These are phyloP conservation scores for Plantago major DNA, from an alignment of 257 asterid species.

Conservation along the genomic window DNA sequence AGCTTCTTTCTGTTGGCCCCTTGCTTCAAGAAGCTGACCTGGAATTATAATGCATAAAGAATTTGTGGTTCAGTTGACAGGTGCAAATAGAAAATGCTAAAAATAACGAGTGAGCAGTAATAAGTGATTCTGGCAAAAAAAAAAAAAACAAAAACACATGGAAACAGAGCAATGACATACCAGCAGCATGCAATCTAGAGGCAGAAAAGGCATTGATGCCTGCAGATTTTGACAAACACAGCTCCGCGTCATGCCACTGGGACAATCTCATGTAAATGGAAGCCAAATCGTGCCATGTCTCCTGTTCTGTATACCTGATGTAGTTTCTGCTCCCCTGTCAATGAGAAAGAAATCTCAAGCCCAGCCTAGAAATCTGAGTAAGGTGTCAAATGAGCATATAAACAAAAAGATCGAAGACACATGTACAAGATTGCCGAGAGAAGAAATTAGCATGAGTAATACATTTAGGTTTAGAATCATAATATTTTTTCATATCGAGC, in stretches of 20 bases:
- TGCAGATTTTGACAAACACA: constrained; percentile 64
- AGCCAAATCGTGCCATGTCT: constrained; percentile 85
- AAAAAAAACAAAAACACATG: too few species aligned
- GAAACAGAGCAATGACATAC: constrained; percentile 29
- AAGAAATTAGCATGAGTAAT: too few species aligned
- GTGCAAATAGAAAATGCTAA: background rate
- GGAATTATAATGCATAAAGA: constrained; percentile 18
- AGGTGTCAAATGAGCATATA: too few species aligned
- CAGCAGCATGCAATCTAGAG: constrained; percentile 62
- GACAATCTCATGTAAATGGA: constrained; percentile 63
- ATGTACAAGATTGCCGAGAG: too few species aligned
- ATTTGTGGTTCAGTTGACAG: background rate
- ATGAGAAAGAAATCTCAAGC: constrained; percentile 2
- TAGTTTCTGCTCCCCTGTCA: constrained; percentile 46
- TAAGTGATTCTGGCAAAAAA: too few species aligned
- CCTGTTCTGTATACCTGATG: constrained; percentile 50
- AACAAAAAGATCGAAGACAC: too few species aligned
- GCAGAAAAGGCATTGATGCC: constrained; percentile 55
- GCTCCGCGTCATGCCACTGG: constrained; percentile 81
- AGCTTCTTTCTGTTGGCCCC: constrained; percentile 56
- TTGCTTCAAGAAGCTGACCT: constrained; percentile 82
- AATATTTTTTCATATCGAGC: too few species aligned
- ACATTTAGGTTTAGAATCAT: too few species aligned
- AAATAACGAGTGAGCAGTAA: too few species aligned
- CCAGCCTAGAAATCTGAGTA: too few species aligned